Base-by-base conservation (phyloP, 257 asterid genomes). In the Primulina eburnea region DNA sequence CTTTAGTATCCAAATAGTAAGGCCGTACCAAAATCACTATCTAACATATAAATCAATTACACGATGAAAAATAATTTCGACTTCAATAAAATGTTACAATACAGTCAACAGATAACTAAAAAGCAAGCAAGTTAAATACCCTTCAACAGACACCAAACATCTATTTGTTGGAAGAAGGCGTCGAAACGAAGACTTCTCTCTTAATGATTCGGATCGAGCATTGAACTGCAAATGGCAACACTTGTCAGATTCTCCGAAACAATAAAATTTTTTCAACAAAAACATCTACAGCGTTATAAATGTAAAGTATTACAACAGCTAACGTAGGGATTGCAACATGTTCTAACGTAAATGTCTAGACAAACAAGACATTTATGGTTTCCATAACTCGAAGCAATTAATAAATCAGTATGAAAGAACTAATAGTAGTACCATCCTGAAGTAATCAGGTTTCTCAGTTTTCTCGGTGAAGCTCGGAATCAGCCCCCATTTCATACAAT, bases 401-500 rank as follows among this genome's bases (percentile, higher is more conserved):
- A 10, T 0, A n/a, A 17, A 11, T 1, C 24, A 28, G 30, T 28
- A 28, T 28, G 30, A 10, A 60, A 59, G n/a, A 60, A 59, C 18
- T 28, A 32, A 67, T 18, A 28, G 8, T 4, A 14, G 40, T 81
- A 92, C 98, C 98, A 92, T 92, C 84, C 21, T 87, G 74, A 85
- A 92, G 79, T 92, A 90, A 70, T 92, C 98, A 38, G 87, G 80
- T 77, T 88, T 92, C 33, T 88, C 93, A 34, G 81, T 73, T 77
- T 85, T 86, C 82, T 92, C 88, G 34, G 95, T 86, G 77, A 92
- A 92, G 75, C 93, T 84, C 21, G 98, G 98, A 75, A 92, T 71
- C 60, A 92, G 87, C 17, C 98, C 98, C 98, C 98, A 92, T 62
- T 90, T 92, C 97, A 92, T 92, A 70, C 89, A 90, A 74, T 92